Evolutionary conservation across 106 monocot species (phyloP).

Genomic region (Agapanthus africanus): DNA sequence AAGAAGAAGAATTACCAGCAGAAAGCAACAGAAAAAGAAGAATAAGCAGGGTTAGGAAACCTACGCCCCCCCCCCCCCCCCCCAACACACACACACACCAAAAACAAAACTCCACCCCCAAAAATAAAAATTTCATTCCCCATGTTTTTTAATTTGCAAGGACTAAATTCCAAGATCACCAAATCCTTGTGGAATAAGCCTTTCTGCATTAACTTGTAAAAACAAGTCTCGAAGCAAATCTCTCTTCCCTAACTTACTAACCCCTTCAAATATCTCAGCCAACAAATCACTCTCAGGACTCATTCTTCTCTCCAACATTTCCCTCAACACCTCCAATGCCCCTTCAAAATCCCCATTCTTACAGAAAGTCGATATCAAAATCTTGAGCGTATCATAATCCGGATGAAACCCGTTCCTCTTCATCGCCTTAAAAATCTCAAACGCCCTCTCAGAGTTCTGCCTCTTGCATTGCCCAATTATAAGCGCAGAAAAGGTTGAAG

Average conservation of each 20-base stretch:
- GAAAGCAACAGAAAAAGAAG: too few species aligned
- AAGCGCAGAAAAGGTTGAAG: conserved; percentile 67
- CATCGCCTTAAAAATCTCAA: conserved; percentile 77
- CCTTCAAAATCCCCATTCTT: conserved; percentile 77
- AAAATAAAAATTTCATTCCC: too few species aligned
- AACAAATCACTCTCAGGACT: conserved; percentile 45
- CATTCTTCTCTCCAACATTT: conserved; percentile 60
- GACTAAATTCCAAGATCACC: conserved; percentile 2
- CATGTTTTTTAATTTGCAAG: conserved; percentile 3
- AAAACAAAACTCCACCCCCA: too few species aligned
- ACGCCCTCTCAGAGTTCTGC: conserved; percentile 86
- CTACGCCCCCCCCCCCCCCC: too few species aligned
- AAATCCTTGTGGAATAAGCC: conserved; percentile 35
- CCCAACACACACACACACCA: too few species aligned
- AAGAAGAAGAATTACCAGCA: too few species aligned
- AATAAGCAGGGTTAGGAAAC: too few species aligned
- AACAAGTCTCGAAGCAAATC: conserved; percentile 22
- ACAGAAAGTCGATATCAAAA: conserved; percentile 60
- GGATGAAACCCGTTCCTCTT: conserved; percentile 59
- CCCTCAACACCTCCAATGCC: conserved; percentile 51
- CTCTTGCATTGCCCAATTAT: conserved; percentile 76
- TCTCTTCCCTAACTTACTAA: conserved; percentile 36
- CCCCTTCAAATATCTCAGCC: conserved; percentile 37
- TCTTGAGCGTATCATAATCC: conserved; percentile 39
- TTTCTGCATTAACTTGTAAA: conserved; percentile 18